Base-by-base conservation (phyloP, 768 basidiomycete genomes). In the Termitomyces sp. region DNA sequence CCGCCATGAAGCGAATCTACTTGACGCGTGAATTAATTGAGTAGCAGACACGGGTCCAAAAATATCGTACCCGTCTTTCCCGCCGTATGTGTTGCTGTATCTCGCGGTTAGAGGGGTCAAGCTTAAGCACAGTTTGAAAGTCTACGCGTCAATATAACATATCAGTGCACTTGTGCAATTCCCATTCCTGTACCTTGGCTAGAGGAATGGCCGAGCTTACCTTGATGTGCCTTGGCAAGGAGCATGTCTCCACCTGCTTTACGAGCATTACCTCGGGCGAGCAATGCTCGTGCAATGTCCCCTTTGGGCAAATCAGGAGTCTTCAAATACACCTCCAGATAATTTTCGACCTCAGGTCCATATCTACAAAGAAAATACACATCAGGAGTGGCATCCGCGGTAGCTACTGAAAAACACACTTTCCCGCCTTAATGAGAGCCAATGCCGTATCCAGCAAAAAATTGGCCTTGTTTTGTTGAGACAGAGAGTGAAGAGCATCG, bases 241-340 rank as follows among this genome's bases (percentile, higher is more conserved):
- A 86, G 72, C 52, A 67, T 71, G 62, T 88, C 82, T 19, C 81
- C 83, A 17, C 75, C 77, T 4, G 70, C 69, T 63, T 80, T 82
- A 50, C 85, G 70, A 40, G 85, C 85, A 63, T 79, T 80, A 5
- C 79, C 85, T 39, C 86, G 70, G 1, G 83, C 83, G 9, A 85
- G 62, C 56, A 86, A 67, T 1, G 85, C 86, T 55, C 71, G 76
- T 4, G 79, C 76, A 2, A 82, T 64, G 57, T 85, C 79, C 44
- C 72, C 71, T 47, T 72, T 75, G 23, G 80, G 68, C 16, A 88
- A 66, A 47, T 80, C 78, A 0, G 85, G 84, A 16, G 84, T 86
- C 54, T 76, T 73, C 45, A 88, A 66, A 63, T 85, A 87, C 17
- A 86, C 82, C 16, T 88, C 85, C 25, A 87, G 63, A 63, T 84